Evolutionary conservation across 306 rosid species (phyloP), one percentile per base, ranked within the genome.

Genomic region (Castanopsis chinensis): DNA sequence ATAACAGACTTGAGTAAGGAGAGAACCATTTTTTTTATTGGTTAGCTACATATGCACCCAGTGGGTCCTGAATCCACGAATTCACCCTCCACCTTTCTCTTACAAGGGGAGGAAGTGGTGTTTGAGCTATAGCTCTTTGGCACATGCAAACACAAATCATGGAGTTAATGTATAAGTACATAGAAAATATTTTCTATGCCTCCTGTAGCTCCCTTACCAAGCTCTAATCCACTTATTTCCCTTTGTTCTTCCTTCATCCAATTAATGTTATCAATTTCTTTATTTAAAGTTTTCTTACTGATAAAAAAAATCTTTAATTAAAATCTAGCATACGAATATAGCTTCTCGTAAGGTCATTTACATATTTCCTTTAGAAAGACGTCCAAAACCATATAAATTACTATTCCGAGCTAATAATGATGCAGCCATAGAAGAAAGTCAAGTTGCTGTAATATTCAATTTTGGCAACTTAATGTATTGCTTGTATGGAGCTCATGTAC

Each of bases 181-280:
- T 8, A 23, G 21, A 43, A 69, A 59, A 49, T 51, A 41, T 23
- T 49, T 23, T 82, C 70, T 51, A 43, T 41, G 71, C 55, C 49
- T 71, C 70, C 37, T 49, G 37, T 61, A 79, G 65, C 76, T 52
- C 59, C 12, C 30, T 41, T 45, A 56, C 51, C 64, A 56, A 41
- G 61, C 79, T 27, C 51, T 58, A 32, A n/a, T 33, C 49, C 79
- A 17, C 15, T 80, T 33, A 25, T 60, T 23, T 3, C 28, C 60
- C 45, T 54, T 60, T 28, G 11, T 23, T 1, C 54, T 76, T 72
- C n/a, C 73, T 45, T 20, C 9, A 7, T 28, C 52, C 33, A 59
- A 71, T 51, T 21, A 20, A 20, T 56, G 14, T 45, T 37, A 58
- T 23, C 59, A 19, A 49, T 23, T 64, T 30, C 32, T 32, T 9